Conservation (phyloP, 139 green algal genomes). For the Spirogloea muscicola region DNA sequence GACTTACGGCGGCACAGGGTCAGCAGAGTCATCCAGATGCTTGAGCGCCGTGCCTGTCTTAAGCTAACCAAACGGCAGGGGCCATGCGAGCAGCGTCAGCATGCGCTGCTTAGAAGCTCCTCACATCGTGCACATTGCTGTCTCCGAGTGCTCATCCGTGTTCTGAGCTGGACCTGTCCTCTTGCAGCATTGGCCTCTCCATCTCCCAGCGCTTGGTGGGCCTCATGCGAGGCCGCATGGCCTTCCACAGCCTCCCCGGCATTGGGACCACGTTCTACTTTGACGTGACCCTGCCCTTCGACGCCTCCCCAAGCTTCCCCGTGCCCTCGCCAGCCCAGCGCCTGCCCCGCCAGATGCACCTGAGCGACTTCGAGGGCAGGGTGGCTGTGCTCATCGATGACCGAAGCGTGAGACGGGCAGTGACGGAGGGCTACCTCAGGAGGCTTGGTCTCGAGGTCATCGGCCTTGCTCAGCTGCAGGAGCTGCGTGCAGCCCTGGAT, state of each 20-base stretch:
- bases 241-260: slow-evolving; percentile 18
- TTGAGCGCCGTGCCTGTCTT: too few relatives aligned
- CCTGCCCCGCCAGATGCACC: slow-evolving; percentile 9
- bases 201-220: slow-evolving; percentile 42
- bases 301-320: background rate
- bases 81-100: too few relatives aligned
- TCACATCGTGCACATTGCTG: too few relatives aligned
- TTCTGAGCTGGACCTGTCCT: too few relatives aligned
- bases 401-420: slow-evolving; percentile 16
- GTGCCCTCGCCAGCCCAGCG: background rate
- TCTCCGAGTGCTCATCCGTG: too few relatives aligned
- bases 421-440: slow-evolving; percentile 29
- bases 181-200: slow-evolving; percentile 32
- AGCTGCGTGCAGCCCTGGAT: too few relatives aligned
- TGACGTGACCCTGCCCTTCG: slow-evolving; percentile 31
- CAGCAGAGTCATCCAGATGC: background rate
- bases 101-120: too few relatives aligned
- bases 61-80: too few relatives aligned
- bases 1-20: slow-evolving; percentile 34
- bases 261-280: slow-evolving; percentile 45
- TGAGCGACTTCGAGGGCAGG: slow-evolving; percentile 10
- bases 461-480: too few relatives aligned
- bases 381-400: slow-evolving; percentile 30
- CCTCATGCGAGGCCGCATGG: slow-evolving; percentile 37
- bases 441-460: slow-evolving; percentile 15